phyloP scores from a whole-genome alignment of 257 asterid genomes.

The Solanum tacnaense region DNA sequence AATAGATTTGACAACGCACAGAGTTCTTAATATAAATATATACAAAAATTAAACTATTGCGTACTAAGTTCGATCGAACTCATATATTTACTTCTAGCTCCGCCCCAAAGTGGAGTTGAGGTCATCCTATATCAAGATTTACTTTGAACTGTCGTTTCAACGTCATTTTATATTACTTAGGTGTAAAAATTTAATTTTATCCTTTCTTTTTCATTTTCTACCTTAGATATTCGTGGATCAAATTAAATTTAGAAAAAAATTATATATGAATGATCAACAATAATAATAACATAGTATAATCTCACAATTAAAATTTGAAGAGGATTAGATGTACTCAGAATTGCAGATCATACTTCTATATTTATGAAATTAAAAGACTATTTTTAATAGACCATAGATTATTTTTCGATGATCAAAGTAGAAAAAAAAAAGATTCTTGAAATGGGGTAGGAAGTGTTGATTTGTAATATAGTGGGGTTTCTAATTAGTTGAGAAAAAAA shows the following conservation, averaged over 20 bases:
- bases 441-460: slow-evolving; percentile 28
- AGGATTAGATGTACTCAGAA: too few relatives aligned
- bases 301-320: fast-evolving
- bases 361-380: fast-evolving
- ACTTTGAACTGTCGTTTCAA: not conserved
- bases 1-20: fast-evolving
- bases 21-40: too few relatives aligned
- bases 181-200: not conserved
- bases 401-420: not conserved
- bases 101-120: not conserved
- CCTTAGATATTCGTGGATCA: fast-evolving
- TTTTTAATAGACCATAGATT: fast-evolving
- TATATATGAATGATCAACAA: not conserved
- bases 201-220: not conserved
- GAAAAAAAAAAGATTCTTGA: slow-evolving; percentile 11
- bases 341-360: not conserved
- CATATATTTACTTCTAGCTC: not conserved
- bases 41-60: not conserved
- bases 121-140: not conserved
- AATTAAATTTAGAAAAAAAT: not conserved
- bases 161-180: not conserved
- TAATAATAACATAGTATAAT: not conserved
- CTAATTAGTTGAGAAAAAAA: slow-evolving; percentile 8
- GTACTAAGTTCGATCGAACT: too few relatives aligned
- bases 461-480: slow-evolving; percentile 31